Base-by-base conservation (phyloP, 2,329 filamentous ascomycete genomes). In the Diaporthe australafricana region DNA sequence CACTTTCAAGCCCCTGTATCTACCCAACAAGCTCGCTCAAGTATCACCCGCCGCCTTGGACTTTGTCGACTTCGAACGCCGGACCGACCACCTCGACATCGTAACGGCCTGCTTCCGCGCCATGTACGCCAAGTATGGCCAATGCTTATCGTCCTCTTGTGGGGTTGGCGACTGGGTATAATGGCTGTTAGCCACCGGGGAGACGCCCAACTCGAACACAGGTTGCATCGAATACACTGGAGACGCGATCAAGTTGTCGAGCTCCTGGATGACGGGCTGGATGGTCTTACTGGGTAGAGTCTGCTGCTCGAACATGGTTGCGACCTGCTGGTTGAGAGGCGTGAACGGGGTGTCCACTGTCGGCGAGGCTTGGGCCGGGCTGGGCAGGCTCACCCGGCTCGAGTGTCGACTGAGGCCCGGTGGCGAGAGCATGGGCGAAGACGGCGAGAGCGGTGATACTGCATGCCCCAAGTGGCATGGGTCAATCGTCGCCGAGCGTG, bases 21-120 rank as follows among this genome's bases (percentile, higher is more conserved):
- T 17, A 35, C 47, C 50, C 42, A 67, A 32, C 38, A 57, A 32
- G 35, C 20, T 52, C 50, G 38, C 25, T 71, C n/a, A 69, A 16
- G 22, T 20, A 25, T 52, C 67, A 52, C 45, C 45, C 35, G 20
- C 42, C 17, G 25, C 20, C 22, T 65, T 65, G 30, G 45, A 38
- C 27, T 65, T 65, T 30, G 20, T 32, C 17, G 67, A 60, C n/a
- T 50, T 30, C 25, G 72, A 48, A 30, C 65, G 55, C n/a, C 57
- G 12, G 20, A 73, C 38, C n/a, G 72, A 69, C 72, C 72, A 73
- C 30, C 70, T 68, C 50, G 56, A 55, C 40, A 60, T 55, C 20
- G 63, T n/a, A 16, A 73, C 69, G 45, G 68, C 69, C 72, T 69
- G 69, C 65, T 73, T 73, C 12, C 72, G 63, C 27, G 56, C 65